Conservation (phyloP, 768 basidiomycete genomes). For the Ephemerocybe angulata region DNA sequence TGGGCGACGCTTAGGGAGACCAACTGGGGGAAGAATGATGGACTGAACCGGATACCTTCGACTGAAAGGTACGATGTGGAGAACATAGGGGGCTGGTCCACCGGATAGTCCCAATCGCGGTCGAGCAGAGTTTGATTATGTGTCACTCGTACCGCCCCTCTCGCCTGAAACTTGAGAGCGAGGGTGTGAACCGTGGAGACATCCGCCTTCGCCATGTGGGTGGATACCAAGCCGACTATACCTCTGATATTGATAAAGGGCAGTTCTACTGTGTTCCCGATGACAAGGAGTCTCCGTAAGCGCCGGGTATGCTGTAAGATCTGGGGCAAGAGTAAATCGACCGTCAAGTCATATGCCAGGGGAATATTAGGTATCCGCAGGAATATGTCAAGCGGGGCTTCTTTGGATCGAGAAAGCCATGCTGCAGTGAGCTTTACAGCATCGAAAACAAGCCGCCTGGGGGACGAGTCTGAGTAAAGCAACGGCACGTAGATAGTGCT, state of each 20-base stretch:
- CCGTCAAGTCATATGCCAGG: constrained; percentile 6
- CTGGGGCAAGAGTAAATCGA: constrained; percentile 4
- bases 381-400: constrained; percentile 10
- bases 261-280: not conserved
- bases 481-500: constrained; percentile 22
- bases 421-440: constrained; percentile 4
- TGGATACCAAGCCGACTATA: not conserved
- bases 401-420: constrained; percentile 13
- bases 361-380: constrained; percentile 1
- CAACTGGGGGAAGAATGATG: constrained; percentile 4
- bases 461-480: not conserved
- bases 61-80: not conserved
- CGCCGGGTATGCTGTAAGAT: not conserved
- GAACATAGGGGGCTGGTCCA: not conserved
- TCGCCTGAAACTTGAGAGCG: constrained; percentile 1
- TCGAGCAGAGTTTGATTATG: constrained; percentile 2
- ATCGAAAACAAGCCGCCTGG: not conserved
- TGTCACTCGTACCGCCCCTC: not conserved
- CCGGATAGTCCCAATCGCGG: not conserved
- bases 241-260: constrained; percentile 4
- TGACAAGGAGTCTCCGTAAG: constrained; percentile 1
- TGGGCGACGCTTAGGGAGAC: constrained; percentile 1
- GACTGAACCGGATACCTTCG: constrained; percentile 4
- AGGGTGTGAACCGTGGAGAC: not conserved
- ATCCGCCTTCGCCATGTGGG: not conserved